A percentile compares a stretch with the other conserved stretches of the same genome.
Conservation (phyloP, 2,329 filamentous ascomycete species). For the Epichloe baconii region DNA sequence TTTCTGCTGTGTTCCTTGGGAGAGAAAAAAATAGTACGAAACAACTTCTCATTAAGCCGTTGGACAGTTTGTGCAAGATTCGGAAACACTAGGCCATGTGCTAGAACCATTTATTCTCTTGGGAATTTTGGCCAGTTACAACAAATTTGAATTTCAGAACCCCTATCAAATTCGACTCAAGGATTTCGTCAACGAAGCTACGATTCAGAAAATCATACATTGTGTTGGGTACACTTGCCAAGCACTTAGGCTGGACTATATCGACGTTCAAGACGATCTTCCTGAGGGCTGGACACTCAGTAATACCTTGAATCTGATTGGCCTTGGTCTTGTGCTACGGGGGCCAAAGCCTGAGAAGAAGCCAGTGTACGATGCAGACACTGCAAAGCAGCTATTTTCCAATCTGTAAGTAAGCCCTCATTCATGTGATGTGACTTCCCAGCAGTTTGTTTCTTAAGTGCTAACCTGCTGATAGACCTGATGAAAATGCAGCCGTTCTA, state of each 20-base stretch:
- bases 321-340: conserved; percentile 62
- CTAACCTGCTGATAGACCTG: conserved; percentile 44
- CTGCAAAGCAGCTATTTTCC: conserved; percentile 68
- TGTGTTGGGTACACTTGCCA: conserved; percentile 64
- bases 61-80: conserved; percentile 64
- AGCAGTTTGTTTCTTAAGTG: background rate
- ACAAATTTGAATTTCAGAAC: conserved; percentile 98
- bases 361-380: conserved; percentile 56
- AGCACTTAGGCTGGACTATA: conserved; percentile 57
- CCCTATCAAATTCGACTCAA: conserved; percentile 85
- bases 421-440: background rate
- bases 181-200: conserved; percentile 86
- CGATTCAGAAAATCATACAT: conserved; percentile 69
- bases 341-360: conserved; percentile 49
- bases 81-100: conserved; percentile 47
- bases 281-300: conserved; percentile 81
- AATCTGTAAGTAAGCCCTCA: conserved; percentile 48
- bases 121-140: conserved; percentile 88
- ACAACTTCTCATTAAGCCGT: conserved; percentile 1
- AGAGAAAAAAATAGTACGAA: background rate
- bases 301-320: conserved; percentile 71
- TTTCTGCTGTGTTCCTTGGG: conserved; percentile 1
- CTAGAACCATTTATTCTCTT: conserved; percentile 71
- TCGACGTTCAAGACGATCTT: conserved; percentile 78
- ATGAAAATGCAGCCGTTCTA: conserved; percentile 64